Base-by-base conservation (phyloP, 2,329 filamentous ascomycete genomes). In the Drechslerella dactyloides region DNA sequence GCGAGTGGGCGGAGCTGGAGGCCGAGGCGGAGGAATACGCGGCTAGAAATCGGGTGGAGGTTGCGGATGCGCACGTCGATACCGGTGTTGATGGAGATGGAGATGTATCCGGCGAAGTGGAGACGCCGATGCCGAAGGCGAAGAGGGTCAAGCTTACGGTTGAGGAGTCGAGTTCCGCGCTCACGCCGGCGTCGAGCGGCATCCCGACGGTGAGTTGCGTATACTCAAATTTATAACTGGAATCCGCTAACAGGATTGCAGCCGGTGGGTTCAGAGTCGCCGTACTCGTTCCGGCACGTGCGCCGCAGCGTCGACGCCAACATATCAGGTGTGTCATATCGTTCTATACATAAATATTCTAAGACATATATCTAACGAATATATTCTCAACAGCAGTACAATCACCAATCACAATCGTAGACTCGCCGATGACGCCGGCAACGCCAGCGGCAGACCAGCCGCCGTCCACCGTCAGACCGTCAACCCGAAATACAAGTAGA, bases 1-100 rank as follows among this genome's bases (percentile, higher is more conserved):
- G 15, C 23, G 54, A 54, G n/a, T 63, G 59, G 66, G 59, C 58
- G 23, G 66, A 70, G 24, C 50, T 64, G 17, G 59, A 63, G 44
- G 51, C 10, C n/a, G 61, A 57, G 11, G 61, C 42, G n/a, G 54
- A 70, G 24, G 37, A 33, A 11, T 35, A 33, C n/a, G 40, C 40
- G 15, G 59, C 53, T 6, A 50, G 35, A 21, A 7, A 24, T n/a
- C n/a, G 17, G 13, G 19, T 15, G 13, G 21, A 24, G 7, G 1
- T 35, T 21, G 7, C 15, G 21, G n/a, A 15, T 8, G 23, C 10
- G 7, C 30, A 42, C 19, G 57, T 37, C 10, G n/a, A 21, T 21
- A 17, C 46, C 21, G n/a, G 4, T 21, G 52, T 42, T 37, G 35
- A 21, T 11, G 23, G 23, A 23, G 19, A 15, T 17, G 19, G 27